Percentiles rank a stretch among this genome's conserved stretches.
These are phyloP conservation scores for Verticillium albo-atrum DNA, from an alignment of 2,329 filamentous ascomycete species.

Conservation along the genomic window DNA sequence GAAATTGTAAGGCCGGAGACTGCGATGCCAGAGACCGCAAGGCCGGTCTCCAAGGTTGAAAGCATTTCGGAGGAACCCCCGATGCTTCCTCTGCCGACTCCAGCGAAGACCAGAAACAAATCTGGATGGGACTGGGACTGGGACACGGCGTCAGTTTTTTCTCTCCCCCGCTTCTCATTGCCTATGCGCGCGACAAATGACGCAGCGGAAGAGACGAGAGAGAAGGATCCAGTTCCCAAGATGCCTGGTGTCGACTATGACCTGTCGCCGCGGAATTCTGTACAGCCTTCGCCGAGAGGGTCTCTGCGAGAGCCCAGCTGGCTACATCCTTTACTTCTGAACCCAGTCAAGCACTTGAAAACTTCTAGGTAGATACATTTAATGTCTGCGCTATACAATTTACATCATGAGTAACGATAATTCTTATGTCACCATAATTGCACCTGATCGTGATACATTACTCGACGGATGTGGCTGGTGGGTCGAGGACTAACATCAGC, in stretches of 20 bases:
- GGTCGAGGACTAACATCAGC: not conserved
- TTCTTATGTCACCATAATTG: too few species aligned
- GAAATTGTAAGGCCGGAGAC: too few species aligned
- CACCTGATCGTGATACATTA: too few species aligned
- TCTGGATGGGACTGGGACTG: not conserved
- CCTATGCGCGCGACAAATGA: not conserved
- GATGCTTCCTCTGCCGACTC: not conserved
- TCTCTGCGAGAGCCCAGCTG: not conserved
- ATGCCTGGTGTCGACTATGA: constrained; percentile 4
- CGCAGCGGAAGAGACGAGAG: not conserved
- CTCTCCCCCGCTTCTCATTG: not conserved
- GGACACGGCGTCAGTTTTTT: not conserved
- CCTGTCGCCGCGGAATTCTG: not conserved
- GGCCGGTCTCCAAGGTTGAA: not conserved
- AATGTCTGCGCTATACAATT: too few species aligned
- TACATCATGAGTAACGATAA: too few species aligned
- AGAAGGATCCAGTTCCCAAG: constrained; percentile 8
- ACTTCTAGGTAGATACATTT: not conserved
- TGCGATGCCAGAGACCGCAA: too few species aligned
- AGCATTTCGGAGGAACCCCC: not conserved
- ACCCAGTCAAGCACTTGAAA: not conserved
- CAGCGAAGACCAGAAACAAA: not conserved
- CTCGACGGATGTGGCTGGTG: not conserved
- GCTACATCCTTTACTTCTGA: not conserved
- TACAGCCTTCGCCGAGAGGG: not conserved